A percentile compares a stretch with the other conserved stretches of the same genome.
phyloP scores from a whole-genome alignment of 2,329 filamentous ascomycete genomes.

The Dactylellina drechsleri region DNA sequence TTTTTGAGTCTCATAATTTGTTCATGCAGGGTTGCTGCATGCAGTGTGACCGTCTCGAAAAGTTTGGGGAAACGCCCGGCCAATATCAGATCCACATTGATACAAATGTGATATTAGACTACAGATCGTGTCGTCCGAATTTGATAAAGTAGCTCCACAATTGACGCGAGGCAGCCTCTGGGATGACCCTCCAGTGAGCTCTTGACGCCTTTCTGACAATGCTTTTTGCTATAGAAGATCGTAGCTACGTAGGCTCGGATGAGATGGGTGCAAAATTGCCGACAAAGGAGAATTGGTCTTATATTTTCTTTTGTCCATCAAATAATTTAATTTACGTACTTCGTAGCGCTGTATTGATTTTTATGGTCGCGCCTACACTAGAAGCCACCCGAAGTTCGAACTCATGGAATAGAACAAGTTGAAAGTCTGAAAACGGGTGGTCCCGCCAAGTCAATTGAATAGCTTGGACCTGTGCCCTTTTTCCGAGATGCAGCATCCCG shows the following conservation, averaged over 20 bases:
- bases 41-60: conserved; percentile 8
- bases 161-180: not conserved
- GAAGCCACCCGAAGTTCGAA: too few species aligned
- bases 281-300: too few species aligned
- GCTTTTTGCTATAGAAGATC: not conserved
- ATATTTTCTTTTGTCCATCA: too few species aligned
- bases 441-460: too few species aligned
- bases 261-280: too few species aligned
- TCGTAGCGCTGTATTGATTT: too few species aligned
- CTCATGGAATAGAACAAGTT: too few species aligned
- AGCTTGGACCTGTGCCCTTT: too few species aligned
- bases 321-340: too few species aligned
- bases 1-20: conserved; percentile 13
- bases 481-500: too few species aligned
- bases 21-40: conserved; percentile 22
- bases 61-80: not conserved
- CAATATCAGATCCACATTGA: conserved; percentile 4
- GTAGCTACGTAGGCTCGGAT: not conserved
- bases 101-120: conserved; percentile 32
- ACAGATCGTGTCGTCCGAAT: conserved; percentile 12
- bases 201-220: not conserved
- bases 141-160: conserved; percentile 5
- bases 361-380: too few species aligned
- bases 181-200: not conserved
- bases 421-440: too few species aligned